A percentile compares a stretch with the other conserved stretches of the same genome.
phyloP scores from a whole-genome alignment of 495 filamentous ascomycete species.

The Penicillium alfredii region DNA sequence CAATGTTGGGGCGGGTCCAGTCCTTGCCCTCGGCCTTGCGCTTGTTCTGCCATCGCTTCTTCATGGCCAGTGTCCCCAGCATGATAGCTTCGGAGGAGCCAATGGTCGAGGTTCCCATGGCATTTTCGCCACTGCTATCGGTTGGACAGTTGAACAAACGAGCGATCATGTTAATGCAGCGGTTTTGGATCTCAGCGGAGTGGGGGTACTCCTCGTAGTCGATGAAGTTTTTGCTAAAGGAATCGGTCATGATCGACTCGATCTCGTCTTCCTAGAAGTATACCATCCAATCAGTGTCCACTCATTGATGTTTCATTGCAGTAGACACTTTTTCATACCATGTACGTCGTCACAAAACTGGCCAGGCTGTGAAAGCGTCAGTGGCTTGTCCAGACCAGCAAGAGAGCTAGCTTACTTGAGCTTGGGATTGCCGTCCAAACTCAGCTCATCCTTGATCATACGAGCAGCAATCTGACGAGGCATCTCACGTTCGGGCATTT shows the following conservation, averaged over 20 bases:
- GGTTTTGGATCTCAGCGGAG: conserved; percentile 83
- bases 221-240: conserved; percentile 88
- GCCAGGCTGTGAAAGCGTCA: conserved; percentile 15
- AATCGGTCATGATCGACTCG: conserved; percentile 84
- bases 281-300: background rate
- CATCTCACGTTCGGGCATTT: conserved; percentile 90
- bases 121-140: conserved; percentile 41
- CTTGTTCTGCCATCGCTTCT: conserved; percentile 87
- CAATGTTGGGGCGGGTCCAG: conserved; percentile 69
- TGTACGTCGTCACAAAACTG: conserved; percentile 27
- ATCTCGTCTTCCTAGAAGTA: conserved; percentile 87
- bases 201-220: conserved; percentile 92
- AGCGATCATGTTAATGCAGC: conserved; percentile 91
- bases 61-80: conserved; percentile 86
- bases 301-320: background rate
- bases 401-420: conserved; percentile 60
- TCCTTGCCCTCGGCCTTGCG: conserved; percentile 73
- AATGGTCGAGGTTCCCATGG: conserved; percentile 80
- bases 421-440: conserved; percentile 83
- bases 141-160: conserved; percentile 71
- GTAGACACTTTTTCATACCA: conserved; percentile 7
- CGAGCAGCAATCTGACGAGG: conserved; percentile 84
- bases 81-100: conserved; percentile 88
- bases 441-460: conserved; percentile 92
- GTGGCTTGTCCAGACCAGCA: background rate